Evolutionary conservation across 2,329 filamentous ascomycete genomes (phyloP).

Genomic region (Ceratocystis eucalypticola): DNA sequence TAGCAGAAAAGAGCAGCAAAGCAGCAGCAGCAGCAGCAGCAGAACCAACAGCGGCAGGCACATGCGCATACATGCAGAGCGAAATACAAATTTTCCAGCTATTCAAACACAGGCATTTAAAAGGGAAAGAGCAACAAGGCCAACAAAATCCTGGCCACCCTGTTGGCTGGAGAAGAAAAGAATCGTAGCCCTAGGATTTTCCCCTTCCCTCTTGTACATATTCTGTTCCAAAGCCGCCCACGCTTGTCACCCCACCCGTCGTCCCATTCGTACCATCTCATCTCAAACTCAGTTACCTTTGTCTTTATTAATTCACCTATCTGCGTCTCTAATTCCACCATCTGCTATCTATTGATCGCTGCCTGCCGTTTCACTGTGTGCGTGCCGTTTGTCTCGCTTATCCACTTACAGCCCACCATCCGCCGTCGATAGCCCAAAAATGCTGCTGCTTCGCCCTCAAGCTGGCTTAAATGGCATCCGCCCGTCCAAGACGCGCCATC

Average conservation of each 20-base stretch:
- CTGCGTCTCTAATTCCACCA: neutral
- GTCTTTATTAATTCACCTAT: neutral
- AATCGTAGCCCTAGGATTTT: neutral
- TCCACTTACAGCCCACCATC: neutral
- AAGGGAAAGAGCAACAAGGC: neutral
- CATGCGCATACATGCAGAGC: neutral
- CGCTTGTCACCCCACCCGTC: neutral
- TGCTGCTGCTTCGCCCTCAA: neutral
- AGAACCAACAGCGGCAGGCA: neutral
- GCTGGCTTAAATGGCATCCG: neutral
- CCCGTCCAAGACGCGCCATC: slow-evolving; percentile 25
- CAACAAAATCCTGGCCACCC: slow-evolving; percentile 1
- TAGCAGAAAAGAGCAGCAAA: too few relatives aligned
- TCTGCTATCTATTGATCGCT: too few relatives aligned
- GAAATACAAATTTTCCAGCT: neutral
- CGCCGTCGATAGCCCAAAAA: neutral
- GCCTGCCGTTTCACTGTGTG: too few relatives aligned
- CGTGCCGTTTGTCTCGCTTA: too few relatives aligned
- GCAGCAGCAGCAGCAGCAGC: too few relatives aligned
- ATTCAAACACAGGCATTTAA: neutral
- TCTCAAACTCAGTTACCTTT: too few relatives aligned
- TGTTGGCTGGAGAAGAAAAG: slow-evolving; percentile 11
- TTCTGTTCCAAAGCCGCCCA: neutral
- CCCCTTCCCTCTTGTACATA: neutral
- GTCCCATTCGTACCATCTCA: too few relatives aligned